phyloP scores from a whole-genome alignment of 2,329 filamentous ascomycete species.

The Meredithiella fracta region DNA sequence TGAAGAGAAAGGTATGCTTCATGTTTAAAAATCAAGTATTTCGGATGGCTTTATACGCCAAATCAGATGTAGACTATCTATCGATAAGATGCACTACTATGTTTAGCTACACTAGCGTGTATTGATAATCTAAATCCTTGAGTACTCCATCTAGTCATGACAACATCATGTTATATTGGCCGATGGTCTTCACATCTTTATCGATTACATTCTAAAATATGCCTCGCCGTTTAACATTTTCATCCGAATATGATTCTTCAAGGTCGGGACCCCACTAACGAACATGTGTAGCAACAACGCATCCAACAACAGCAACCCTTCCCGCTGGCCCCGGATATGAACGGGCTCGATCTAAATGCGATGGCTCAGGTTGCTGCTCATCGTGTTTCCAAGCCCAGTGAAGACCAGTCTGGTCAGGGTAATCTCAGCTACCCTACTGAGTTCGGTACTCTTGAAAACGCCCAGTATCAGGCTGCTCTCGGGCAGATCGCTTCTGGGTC shows the following conservation, averaged over 20 bases:
- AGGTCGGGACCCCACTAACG: neutral
- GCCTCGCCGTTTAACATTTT: neutral
- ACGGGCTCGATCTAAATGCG: constrained; percentile 10
- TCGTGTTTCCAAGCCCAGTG: constrained; percentile 7
- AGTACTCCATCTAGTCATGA: neutral
- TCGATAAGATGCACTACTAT: constrained; percentile 8
- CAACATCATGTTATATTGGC: too few relatives aligned
- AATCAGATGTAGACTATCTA: neutral
- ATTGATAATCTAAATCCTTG: neutral
- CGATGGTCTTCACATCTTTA: neutral
- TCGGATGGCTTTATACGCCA: neutral
- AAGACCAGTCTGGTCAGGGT: constrained; percentile 3
- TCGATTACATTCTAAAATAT: neutral
- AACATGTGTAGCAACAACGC: constrained; percentile 10
- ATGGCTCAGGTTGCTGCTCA: constrained; percentile 12
- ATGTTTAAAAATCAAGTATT: neutral
- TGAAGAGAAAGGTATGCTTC: constrained; percentile 47
- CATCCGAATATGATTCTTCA: too few relatives aligned
- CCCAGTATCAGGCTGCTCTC: constrained; percentile 42
- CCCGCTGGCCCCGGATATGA: constrained; percentile 12
- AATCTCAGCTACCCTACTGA: constrained; percentile 54
- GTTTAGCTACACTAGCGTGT: neutral
- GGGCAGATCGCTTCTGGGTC: constrained; percentile 35
- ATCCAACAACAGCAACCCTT: constrained; percentile 12
- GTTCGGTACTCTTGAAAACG: constrained; percentile 62